Conservation (phyloP, 2,329 filamentous ascomycete genomes). For the Magnaporthiopsis rhizophila region DNA sequence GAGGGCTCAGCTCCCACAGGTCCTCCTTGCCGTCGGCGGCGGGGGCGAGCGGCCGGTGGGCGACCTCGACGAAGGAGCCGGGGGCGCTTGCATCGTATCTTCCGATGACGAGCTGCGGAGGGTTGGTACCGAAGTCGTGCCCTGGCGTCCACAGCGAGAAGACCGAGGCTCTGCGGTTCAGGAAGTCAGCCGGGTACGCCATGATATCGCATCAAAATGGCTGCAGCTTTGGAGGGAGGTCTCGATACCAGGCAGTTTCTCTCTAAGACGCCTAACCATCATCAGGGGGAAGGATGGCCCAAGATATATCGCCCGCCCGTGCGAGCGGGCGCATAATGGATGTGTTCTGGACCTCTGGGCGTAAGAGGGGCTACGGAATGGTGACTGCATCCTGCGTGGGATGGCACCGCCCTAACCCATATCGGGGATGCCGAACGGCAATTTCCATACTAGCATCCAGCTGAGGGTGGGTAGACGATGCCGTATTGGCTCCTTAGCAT, state of each 20-base stretch:
- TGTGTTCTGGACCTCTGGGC: background rate
- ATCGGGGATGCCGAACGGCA: background rate
- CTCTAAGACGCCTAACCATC: background rate
- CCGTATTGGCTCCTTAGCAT: background rate
- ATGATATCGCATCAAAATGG: background rate
- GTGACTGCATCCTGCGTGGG: background rate
- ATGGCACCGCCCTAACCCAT: background rate
- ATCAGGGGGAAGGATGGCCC: too few species aligned
- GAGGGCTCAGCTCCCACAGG: constrained; percentile 31
- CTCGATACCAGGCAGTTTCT: background rate
- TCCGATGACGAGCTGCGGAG: constrained; percentile 15
- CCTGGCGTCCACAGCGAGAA: constrained; percentile 19
- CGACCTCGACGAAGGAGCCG: constrained; percentile 11
- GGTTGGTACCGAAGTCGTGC: background rate
- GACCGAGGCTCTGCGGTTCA: constrained; percentile 9
- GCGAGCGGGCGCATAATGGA: background rate
- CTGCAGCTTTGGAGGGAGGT: background rate
- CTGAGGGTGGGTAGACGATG: background rate
- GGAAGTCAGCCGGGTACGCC: constrained; percentile 12
- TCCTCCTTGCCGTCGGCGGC: constrained; percentile 30
- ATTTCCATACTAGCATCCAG: background rate
- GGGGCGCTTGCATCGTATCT: constrained; percentile 4
- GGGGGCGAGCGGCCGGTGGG: constrained; percentile 25
- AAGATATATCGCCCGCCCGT: too few species aligned
- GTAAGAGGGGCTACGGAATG: background rate